Evolutionary conservation across 139 green algal species (phyloP).

Genomic region (Coccomyxa sp.): DNA sequence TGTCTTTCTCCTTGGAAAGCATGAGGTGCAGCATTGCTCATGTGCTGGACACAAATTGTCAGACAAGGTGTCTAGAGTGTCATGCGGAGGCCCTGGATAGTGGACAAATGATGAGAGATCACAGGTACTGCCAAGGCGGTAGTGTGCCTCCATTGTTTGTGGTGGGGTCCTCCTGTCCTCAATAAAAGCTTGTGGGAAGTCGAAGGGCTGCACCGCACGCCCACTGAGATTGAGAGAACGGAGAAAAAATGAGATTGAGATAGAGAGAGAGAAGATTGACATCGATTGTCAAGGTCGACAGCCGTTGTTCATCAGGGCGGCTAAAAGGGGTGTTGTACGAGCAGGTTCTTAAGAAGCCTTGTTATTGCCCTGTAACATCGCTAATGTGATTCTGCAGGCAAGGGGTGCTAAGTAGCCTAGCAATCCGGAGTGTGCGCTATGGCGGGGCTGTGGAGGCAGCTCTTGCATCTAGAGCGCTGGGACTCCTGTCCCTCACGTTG

Average conservation of each 20-base stretch:
- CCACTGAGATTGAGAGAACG: too few species aligned
- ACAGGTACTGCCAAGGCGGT: too few species aligned
- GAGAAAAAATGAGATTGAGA: too few species aligned
- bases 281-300: too few species aligned
- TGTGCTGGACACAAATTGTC: not conserved
- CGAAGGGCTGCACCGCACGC: too few species aligned
- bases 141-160: too few species aligned
- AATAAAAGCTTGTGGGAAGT: too few species aligned
- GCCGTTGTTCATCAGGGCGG: conserved; percentile 1
- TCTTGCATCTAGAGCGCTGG: conserved; percentile 46
- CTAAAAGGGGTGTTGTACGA: conserved; percentile 4
- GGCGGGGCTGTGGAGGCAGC: conserved; percentile 42
- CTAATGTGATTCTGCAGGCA: conserved; percentile 30
- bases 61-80: not conserved
- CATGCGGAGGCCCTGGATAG: too few species aligned
- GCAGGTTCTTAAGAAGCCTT: not conserved
- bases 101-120: too few species aligned
- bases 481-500: conserved; percentile 51
- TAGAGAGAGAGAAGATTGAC: too few species aligned
- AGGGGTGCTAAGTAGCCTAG: conserved; percentile 45
- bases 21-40: too few species aligned
- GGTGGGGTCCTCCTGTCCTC: too few species aligned
- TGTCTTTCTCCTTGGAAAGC: not conserved
- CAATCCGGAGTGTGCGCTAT: conserved; percentile 35
- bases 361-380: not conserved